phyloP scores from a whole-genome alignment of 2,329 filamentous ascomycete species.

The Xylariaceae sp. region DNA sequence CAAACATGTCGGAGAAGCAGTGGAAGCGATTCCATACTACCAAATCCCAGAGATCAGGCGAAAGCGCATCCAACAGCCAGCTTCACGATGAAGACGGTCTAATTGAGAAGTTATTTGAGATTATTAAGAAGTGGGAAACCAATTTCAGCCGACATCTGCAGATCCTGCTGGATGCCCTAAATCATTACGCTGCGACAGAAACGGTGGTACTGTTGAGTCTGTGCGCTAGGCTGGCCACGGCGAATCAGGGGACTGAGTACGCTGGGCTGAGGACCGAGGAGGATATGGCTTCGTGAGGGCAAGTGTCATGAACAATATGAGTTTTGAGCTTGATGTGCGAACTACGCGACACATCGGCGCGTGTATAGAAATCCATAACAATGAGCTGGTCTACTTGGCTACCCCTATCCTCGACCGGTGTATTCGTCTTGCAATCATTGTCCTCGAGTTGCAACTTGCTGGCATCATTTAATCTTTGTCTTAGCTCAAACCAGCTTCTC shows the following conservation, averaged over 20 bases:
- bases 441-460: too few species aligned
- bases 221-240: conserved; percentile 76
- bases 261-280: conserved; percentile 58
- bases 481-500: too few species aligned
- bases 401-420: too few species aligned
- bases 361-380: too few species aligned
- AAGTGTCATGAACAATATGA: neutral
- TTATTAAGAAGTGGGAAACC: conserved; percentile 84
- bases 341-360: too few species aligned
- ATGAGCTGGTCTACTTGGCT: too few species aligned
- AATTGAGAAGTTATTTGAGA: conserved; percentile 77
- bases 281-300: conserved; percentile 34
- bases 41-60: conserved; percentile 38
- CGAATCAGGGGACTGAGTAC: conserved; percentile 70
- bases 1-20: conserved; percentile 57
- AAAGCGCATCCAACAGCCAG: conserved; percentile 35
- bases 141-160: conserved; percentile 91
- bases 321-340: too few species aligned
- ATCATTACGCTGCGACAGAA: conserved; percentile 96
- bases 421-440: too few species aligned
- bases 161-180: conserved; percentile 89
- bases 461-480: too few species aligned
- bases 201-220: conserved; percentile 90
- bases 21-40: conserved; percentile 55
- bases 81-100: conserved; percentile 41